Base-by-base conservation (phyloP, 495 filamentous ascomycete species). In the Xylaria longipes region DNA sequence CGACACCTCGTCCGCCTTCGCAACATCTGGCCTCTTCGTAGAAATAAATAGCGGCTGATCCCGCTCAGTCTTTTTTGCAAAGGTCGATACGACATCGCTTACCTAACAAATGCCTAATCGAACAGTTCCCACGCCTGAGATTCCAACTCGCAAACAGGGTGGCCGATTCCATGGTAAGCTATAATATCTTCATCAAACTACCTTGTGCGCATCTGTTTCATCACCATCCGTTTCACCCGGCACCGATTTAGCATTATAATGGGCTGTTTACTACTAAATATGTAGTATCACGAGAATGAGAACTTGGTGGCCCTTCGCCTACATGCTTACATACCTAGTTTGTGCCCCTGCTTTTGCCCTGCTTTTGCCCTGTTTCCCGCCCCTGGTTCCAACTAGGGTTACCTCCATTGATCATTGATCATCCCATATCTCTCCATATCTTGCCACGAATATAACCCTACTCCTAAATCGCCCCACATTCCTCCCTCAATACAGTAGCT, bases 21-120 rank as follows among this genome's bases (percentile, higher is more conserved):
- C 57, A 37, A 3, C 33, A 60, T 20, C 31, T 56, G 63, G 39
- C 48, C 41, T 27, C 46, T 29, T 33, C 45, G 33, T 7, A 39
- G 48, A 29, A 56, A 67, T 67, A 67, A 67, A 67, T 67, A 67
- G 12, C 48, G 48, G 48, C 65, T 56, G 35, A 56, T 20, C 65
- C 65, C 65, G 25, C 63, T 22, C 37, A 15, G 20, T 43, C 39
- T 33, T 33, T n/a, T 15, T 20, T 5, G 9, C 20, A 17, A 7
- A 33, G n/a, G 7, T 25, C 17, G 31, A n/a, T 52, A 25, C 27
- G 25, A 50, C 43, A 20, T 43, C 17, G 65, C 65, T 67, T 54
- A 67, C 65, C 15, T 67, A 54, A 56, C 33, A 8, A 62, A 54
- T 27, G 50, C n/a, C n/a, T 25, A 54, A 5, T 15, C 50, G 50